phyloP scores from a whole-genome alignment of 306 rosid genomes.

The Sechiopsis laciniata region DNA sequence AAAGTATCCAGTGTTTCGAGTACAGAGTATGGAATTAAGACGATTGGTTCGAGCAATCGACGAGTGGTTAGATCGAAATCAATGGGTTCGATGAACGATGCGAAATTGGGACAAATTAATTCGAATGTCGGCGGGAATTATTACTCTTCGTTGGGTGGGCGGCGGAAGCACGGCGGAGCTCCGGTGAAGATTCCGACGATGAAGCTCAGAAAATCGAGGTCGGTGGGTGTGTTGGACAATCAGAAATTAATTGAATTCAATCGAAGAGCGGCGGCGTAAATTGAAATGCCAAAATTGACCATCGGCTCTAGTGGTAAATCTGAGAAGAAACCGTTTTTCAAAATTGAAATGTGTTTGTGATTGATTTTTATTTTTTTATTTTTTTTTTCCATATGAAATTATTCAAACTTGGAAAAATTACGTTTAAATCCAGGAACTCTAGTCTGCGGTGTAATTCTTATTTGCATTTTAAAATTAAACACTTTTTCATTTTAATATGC shows the following conservation, averaged over 20 bases:
- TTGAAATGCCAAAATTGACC: constrained; percentile 41
- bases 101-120: constrained; percentile 15
- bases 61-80: constrained; percentile 48
- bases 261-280: neutral
- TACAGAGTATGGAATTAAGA: constrained; percentile 25
- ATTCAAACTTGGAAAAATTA: neutral
- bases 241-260: neutral
- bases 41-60: neutral
- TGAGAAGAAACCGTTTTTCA: constrained; percentile 42
- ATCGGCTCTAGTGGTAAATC: constrained; percentile 17
- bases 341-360: neutral
- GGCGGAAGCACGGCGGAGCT: constrained; percentile 13
- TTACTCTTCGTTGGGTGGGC: constrained; percentile 13
- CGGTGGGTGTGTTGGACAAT: constrained; percentile 43
- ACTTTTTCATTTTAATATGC: no score
- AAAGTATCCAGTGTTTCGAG: constrained; percentile 30
- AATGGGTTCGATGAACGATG: constrained; percentile 34
- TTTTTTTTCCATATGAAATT: neutral
- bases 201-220: constrained; percentile 57
- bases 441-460: no score
- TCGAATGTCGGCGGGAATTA: constrained; percentile 4
- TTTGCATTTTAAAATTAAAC: no score
- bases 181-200: constrained; percentile 14
- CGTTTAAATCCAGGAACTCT: no score
- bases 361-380: neutral